Percentiles rank a stretch among this genome's conserved stretches.
These are phyloP conservation scores for Achaetomiella virescens DNA, from an alignment of 495 filamentous ascomycete species.

Conservation along the genomic window DNA sequence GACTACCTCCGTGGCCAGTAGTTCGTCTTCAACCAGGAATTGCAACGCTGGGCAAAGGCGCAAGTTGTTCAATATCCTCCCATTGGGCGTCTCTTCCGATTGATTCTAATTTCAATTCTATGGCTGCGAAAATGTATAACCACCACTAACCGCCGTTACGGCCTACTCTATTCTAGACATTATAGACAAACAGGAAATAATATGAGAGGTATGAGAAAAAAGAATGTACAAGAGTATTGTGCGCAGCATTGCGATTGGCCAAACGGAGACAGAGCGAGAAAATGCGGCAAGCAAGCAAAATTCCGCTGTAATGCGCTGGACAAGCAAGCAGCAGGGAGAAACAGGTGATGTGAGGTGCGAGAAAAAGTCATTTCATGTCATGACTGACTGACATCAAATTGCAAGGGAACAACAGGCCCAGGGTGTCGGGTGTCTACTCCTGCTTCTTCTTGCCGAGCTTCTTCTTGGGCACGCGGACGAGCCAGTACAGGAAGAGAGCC, in stretches of 20 bases:
- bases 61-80: too few species aligned
- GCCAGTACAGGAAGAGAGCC: constrained; percentile 72
- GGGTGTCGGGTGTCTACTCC: constrained; percentile 10
- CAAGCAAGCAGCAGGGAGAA: background rate
- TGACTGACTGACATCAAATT: constrained; percentile 1
- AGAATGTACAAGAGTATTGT: background rate
- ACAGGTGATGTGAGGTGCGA: background rate
- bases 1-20: too few species aligned
- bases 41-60: too few species aligned
- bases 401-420: background rate
- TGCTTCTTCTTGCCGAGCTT: constrained; percentile 31
- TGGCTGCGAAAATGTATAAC: too few species aligned
- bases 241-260: background rate
- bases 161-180: constrained; percentile 7
- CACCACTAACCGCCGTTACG: background rate
- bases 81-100: background rate
- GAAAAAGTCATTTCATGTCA: background rate
- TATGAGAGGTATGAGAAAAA: background rate
- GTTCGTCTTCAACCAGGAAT: too few species aligned
- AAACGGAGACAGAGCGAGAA: background rate
- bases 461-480: constrained; percentile 69
- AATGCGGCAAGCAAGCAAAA: too few species aligned
- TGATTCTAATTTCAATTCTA: too few species aligned
- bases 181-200: constrained; percentile 1
- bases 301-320: background rate